phyloP scores from a whole-genome alignment of 2,329 filamentous ascomycete genomes.

The Fusarium oxysporum region DNA sequence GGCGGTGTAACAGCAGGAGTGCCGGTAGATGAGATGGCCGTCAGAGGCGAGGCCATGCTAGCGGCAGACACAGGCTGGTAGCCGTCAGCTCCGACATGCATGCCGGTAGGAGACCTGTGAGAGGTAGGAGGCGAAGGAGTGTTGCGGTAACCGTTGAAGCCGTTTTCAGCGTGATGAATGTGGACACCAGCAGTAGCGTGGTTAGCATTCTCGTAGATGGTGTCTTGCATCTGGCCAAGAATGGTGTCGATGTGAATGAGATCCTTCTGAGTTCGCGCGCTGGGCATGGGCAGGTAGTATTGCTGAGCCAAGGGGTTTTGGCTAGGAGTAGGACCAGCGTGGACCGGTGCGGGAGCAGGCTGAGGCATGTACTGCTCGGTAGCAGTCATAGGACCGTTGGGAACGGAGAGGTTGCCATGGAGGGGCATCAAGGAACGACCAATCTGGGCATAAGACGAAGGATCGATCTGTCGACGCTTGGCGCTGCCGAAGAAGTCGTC shows the following conservation, averaged over 20 bases:
- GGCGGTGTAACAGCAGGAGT: conserved; percentile 83
- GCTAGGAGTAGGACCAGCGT: conserved; percentile 68
- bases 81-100: conserved; percentile 51
- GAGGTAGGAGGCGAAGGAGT: conserved; percentile 64
- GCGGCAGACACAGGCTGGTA: conserved; percentile 61
- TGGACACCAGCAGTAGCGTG: conserved; percentile 84
- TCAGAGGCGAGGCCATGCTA: conserved; percentile 71
- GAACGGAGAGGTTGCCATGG: conserved; percentile 75
- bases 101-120: conserved; percentile 51
- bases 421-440: conserved; percentile 88
- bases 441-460: conserved; percentile 89
- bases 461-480: conserved; percentile 91
- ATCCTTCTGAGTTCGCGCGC: conserved; percentile 92
- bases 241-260: conserved; percentile 94
- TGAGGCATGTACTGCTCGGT: conserved; percentile 67
- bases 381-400: conserved; percentile 60
- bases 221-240: conserved; percentile 94
- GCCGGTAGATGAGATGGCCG: conserved; percentile 70
- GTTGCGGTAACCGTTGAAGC: conserved; percentile 67
- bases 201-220: conserved; percentile 92
- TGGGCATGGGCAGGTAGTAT: conserved; percentile 86
- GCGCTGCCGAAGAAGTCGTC: conserved; percentile 95
- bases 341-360: conserved; percentile 57
- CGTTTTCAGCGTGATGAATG: conserved; percentile 77
- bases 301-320: conserved; percentile 74